Percentiles rank a stretch among this genome's conserved stretches.
These are phyloP conservation scores for Atalantia buxifolia DNA, from an alignment of 345 rosid species.

Conservation along the genomic window DNA sequence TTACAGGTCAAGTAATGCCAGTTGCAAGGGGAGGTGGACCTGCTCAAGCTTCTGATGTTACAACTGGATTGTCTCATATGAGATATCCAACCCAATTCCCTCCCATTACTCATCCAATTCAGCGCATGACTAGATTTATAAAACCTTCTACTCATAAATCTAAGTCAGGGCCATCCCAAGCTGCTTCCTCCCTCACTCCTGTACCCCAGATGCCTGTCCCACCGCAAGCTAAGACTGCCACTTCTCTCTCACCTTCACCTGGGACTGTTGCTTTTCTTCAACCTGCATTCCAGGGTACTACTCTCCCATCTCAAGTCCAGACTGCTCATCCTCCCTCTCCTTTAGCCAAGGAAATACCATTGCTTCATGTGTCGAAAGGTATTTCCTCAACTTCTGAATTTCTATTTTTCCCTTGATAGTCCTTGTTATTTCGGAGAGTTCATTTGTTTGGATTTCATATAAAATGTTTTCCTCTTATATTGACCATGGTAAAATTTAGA, in stretches of 20 bases:
- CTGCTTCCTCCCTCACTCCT: not conserved
- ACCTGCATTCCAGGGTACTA: not conserved
- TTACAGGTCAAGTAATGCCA: slow-evolving; percentile 20
- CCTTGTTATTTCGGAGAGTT: not conserved
- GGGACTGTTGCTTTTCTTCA: not conserved
- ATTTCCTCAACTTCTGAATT: not conserved
- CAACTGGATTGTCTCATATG: slow-evolving; percentile 17
- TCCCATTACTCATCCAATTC: not conserved
- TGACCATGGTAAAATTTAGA: not conserved
- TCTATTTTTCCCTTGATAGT: not conserved
- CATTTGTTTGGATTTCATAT: not conserved
- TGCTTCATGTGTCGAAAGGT: slow-evolving; percentile 7
- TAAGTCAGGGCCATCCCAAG: not conserved
- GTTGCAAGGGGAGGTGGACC: slow-evolving; percentile 6
- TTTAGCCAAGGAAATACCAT: not conserved
- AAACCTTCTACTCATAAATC: not conserved
- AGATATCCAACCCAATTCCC: slow-evolving; percentile 10
- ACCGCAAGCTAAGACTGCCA: not conserved
- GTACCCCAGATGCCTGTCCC: not conserved
- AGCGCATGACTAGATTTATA: not conserved
- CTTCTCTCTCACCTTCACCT: not conserved
- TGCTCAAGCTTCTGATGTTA: not conserved
- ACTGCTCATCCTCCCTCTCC: not conserved
- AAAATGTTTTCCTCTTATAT: not conserved
- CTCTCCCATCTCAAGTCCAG: not conserved